phyloP scores from a whole-genome alignment of 2,329 filamentous ascomycete genomes.

The Beauveria medogensis region DNA sequence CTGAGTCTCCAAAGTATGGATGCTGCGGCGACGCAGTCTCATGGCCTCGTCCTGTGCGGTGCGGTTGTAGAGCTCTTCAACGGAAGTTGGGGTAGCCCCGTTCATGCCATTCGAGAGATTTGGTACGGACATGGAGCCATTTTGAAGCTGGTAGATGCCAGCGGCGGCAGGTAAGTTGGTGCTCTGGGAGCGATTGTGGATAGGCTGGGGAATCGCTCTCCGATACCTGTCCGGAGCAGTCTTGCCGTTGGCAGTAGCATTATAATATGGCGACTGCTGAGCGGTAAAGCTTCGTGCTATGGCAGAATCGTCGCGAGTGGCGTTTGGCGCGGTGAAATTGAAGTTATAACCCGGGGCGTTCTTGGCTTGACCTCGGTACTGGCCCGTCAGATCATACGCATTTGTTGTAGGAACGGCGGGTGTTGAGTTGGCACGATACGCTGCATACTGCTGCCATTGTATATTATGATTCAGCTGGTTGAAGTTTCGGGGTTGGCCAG shows the following conservation, averaged over 20 bases:
- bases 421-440: constrained; percentile 40
- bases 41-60: constrained; percentile 59
- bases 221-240: constrained; percentile 71
- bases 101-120: constrained; percentile 47
- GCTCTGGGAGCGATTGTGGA: constrained; percentile 30
- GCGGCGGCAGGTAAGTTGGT: constrained; percentile 22
- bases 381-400: constrained; percentile 19
- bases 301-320: constrained; percentile 45
- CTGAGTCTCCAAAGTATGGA: constrained; percentile 52
- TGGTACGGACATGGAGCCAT: constrained; percentile 26
- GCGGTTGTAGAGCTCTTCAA: constrained; percentile 60
- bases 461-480: constrained; percentile 52
- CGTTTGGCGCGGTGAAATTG: constrained; percentile 28
- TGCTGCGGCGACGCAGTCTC: constrained; percentile 73
- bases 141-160: constrained; percentile 23
- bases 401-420: constrained; percentile 31
- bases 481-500: constrained; percentile 71
- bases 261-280: constrained; percentile 40
- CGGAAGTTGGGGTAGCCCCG: constrained; percentile 35
- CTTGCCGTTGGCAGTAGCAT: constrained; percentile 31
- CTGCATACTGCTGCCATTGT: constrained; percentile 43
- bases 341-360: constrained; percentile 32
- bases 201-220: constrained; percentile 44
- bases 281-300: constrained; percentile 35
- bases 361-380: constrained; percentile 24